phyloP scores from a whole-genome alignment of 1,139 yeast species.

The Geotrichum armillariae region DNA sequence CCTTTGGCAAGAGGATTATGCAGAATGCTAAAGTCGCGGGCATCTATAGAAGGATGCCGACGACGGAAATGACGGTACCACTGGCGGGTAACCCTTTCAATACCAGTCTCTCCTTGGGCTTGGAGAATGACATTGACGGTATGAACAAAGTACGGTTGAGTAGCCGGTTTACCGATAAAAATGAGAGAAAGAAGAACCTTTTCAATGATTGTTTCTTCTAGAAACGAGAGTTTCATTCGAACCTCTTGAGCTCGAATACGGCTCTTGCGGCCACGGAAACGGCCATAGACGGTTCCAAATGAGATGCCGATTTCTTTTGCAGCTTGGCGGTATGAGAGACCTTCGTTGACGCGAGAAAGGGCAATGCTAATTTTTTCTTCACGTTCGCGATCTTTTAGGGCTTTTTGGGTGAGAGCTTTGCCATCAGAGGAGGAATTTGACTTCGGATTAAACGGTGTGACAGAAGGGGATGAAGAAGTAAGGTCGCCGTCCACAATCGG shows the following conservation, averaged over 20 bases:
- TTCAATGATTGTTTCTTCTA: slow-evolving; percentile 22
- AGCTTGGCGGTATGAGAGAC: slow-evolving; percentile 22
- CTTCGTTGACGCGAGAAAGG: slow-evolving; percentile 21
- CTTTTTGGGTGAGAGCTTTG: slow-evolving; percentile 11
- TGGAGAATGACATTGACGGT: slow-evolving; percentile 21
- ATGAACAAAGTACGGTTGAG: slow-evolving; percentile 22
- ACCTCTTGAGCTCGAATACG: slow-evolving; percentile 22
- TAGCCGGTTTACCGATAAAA: slow-evolving; percentile 20
- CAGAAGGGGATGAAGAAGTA: no score
- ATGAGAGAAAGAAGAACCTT: slow-evolving; percentile 19
- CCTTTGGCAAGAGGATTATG: slow-evolving; percentile 16
- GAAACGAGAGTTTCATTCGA: slow-evolving; percentile 22
- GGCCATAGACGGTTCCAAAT: slow-evolving; percentile 23
- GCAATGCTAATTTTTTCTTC: slow-evolving; percentile 22
- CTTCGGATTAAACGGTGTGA: no score
- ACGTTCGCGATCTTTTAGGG: slow-evolving; percentile 20
- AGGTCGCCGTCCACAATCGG: no score
- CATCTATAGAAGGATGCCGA: slow-evolving; percentile 22
- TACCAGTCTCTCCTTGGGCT: slow-evolving; percentile 23
- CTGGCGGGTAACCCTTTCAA: slow-evolving; percentile 22
- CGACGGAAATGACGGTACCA: slow-evolving; percentile 24
- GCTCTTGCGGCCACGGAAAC: slow-evolving; percentile 23
- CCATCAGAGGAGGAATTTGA: no score
- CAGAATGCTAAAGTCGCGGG: slow-evolving; percentile 19
- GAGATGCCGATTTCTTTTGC: slow-evolving; percentile 24